Percentiles rank a stretch among this genome's conserved stretches.
These are phyloP conservation scores for Blastomyces gilchristii DNA, from an alignment of 2,329 filamentous ascomycete genomes.

Conservation along the genomic window DNA sequence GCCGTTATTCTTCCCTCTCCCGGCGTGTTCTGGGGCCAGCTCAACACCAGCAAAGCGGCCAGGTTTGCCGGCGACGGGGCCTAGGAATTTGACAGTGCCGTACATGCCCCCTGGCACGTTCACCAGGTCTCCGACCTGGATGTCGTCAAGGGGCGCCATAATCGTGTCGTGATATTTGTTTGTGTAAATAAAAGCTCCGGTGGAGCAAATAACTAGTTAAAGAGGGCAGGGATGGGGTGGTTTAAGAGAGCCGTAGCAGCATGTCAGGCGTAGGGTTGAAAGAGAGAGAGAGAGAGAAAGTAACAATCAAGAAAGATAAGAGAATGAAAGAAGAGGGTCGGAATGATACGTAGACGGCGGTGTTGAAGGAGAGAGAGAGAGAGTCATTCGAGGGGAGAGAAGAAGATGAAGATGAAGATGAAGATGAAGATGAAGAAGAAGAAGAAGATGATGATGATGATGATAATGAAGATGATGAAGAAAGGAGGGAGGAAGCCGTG, in stretches of 20 bases:
- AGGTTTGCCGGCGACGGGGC: constrained; percentile 75
- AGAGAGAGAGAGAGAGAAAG: not conserved
- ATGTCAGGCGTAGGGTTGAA: not conserved
- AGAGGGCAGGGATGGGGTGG: not conserved
- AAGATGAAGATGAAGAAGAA: not conserved
- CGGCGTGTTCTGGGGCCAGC: constrained; percentile 67
- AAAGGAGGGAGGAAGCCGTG: too few relatives aligned
- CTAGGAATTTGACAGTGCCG: constrained; percentile 81
- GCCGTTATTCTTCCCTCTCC: constrained; percentile 85
- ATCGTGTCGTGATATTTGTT: constrained; percentile 6
- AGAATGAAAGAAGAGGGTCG: not conserved
- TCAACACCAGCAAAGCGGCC: constrained; percentile 90
- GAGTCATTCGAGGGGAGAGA: not conserved
- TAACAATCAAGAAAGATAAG: not conserved
- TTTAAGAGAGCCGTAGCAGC: not conserved
- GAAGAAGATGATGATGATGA: not conserved
- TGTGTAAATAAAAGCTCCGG: not conserved
- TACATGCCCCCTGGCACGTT: constrained; percentile 91
- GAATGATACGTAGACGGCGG: too few relatives aligned
- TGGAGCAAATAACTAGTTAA: not conserved
- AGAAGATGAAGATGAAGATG: not conserved
- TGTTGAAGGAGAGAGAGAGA: too few relatives aligned
- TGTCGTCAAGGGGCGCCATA: constrained; percentile 37
- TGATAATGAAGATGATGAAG: not conserved
- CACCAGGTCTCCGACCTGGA: constrained; percentile 71